Base-by-base conservation (phyloP, 2,329 filamentous ascomycete genomes). In the Stagonosporopsis vannaccii region DNA sequence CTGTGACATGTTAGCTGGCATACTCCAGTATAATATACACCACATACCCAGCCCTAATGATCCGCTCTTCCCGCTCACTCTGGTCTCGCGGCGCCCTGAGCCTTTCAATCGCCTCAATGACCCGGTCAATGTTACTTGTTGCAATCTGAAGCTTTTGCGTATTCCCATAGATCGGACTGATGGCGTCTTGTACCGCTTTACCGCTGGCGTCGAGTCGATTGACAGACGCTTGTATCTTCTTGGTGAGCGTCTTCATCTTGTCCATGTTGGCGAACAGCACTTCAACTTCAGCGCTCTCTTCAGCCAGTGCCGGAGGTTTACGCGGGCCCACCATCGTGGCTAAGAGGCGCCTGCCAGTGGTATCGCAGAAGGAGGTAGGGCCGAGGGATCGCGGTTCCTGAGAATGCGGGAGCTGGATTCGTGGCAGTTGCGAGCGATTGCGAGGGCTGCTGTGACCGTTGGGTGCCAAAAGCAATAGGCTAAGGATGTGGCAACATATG, bases 141-240 rank as follows among this genome's bases (percentile, higher is more conserved):
- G 96, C 86, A n/a, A 89, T 85, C 77, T 98, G 95, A 20, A 98
- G 83, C 60, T 88, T 89, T 76, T 92, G 90, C 0, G 95, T 98
- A 76, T 97, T 96, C 67, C 90, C 91, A 72, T 93, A 96, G 37
- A 99, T 89, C 8, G 95, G 95, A 0, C 92, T 92, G 52, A 96
- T 92, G 11, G 96, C 93, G 71, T 97, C 91, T 69, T 92, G 89
- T 19, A 98, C 92, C 58, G 90, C 93, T 78, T 92, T 92, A 17
- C 94, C 95, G 49, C 91, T 96, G 33, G 89, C 87, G 68, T 98
- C 92, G 30, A 99, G 82, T 52, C 93, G 86, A 33, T 87, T 85
- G 65, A 97, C 84, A 47, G 91, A 96, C 25, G 90, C 89, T 77
- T 96, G 90, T 52, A 99, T 97, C 81, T 96, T 97, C 81, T 95